Evolutionary conservation across 768 basidiomycete species (phyloP).

Genomic region (Gelatoporia subvermispora): DNA sequence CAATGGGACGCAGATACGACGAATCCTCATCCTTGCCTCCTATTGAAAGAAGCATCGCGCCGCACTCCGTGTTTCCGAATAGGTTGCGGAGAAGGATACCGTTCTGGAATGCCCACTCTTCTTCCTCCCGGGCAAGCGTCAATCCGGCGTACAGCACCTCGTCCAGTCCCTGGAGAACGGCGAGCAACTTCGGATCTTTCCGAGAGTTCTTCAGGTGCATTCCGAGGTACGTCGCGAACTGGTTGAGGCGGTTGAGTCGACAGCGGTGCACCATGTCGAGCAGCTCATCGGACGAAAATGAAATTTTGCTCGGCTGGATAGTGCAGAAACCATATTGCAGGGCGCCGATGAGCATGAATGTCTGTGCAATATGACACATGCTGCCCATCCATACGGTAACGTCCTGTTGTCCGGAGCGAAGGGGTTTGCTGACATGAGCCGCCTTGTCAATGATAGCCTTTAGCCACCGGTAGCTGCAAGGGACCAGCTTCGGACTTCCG

Average conservation of each 20-base stretch:
- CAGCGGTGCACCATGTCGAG: constrained; percentile 65
- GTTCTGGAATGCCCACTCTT: constrained; percentile 62
- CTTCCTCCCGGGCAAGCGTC: constrained; percentile 60
- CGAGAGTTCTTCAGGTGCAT: constrained; percentile 58
- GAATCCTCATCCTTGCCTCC: constrained; percentile 49
- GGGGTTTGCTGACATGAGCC: constrained; percentile 43
- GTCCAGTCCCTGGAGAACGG: constrained; percentile 49
- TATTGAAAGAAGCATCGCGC: constrained; percentile 60
- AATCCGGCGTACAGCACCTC: constrained; percentile 67
- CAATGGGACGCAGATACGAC: constrained; percentile 51
- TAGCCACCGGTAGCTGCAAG: constrained; percentile 65
- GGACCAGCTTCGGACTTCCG: constrained; percentile 78
- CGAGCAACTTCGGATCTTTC: constrained; percentile 55
- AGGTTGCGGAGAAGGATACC: constrained; percentile 69
- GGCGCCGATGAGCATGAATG: constrained; percentile 68
- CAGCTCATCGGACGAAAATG: constrained; percentile 65
- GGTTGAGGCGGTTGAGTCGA: constrained; percentile 68
- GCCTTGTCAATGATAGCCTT: constrained; percentile 60
- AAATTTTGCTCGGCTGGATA: constrained; percentile 62
- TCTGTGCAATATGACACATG: constrained; percentile 80
- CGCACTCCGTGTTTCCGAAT: constrained; percentile 80
- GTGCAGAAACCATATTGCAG: constrained; percentile 71
- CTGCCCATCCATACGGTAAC: constrained; percentile 77
- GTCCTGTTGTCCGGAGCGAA: constrained; percentile 50
- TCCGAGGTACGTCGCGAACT: constrained; percentile 67